Evolutionary conservation across 352 stramenopile genomes (phyloP).

Genomic region (Phytophthora agathidicida): DNA sequence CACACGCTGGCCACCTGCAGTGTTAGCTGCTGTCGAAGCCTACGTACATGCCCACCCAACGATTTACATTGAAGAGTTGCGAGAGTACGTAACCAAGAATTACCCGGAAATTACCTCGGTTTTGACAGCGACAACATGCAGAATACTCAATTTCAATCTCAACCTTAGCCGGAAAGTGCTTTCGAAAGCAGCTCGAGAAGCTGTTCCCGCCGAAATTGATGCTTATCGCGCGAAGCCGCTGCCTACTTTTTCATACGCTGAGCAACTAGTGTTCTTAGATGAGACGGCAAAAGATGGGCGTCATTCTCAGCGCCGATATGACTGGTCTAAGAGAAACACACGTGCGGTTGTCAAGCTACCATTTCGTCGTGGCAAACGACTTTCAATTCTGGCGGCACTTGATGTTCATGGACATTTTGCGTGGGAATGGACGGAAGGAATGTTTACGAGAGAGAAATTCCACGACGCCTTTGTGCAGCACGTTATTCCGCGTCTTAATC

Average conservation of each 20-base stretch:
- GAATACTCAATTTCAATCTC: constrained; percentile 3
- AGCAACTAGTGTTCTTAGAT: constrained; percentile 25
- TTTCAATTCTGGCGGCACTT: constrained; percentile 8
- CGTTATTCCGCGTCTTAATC: constrained; percentile 84
- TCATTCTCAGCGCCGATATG: constrained; percentile 16
- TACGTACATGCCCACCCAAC: constrained; percentile 1
- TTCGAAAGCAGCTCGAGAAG: background rate
- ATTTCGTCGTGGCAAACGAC: background rate
- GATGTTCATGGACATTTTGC: constrained; percentile 1
- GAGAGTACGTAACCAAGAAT: background rate
- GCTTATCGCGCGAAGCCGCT: background rate
- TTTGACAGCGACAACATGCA: background rate
- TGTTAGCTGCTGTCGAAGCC: background rate
- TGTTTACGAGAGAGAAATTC: constrained; percentile 83
- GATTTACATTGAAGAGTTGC: constrained; percentile 13
- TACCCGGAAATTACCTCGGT: background rate
- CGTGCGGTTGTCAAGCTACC: constrained; percentile 10
- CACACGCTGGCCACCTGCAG: background rate
- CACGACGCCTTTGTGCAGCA: constrained; percentile 74
- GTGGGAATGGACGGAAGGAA: constrained; percentile 6
- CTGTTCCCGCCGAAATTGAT: constrained; percentile 1
- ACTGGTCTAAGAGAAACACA: constrained; percentile 15
- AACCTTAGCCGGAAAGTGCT: constrained; percentile 5
- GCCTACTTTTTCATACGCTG: too few relatives aligned
- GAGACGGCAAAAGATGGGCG: constrained; percentile 22